These are phyloP conservation scores for Tolypocladium endophyticum DNA, from an alignment of 2,329 filamentous ascomycete genomes.

Conservation along the genomic window DNA sequence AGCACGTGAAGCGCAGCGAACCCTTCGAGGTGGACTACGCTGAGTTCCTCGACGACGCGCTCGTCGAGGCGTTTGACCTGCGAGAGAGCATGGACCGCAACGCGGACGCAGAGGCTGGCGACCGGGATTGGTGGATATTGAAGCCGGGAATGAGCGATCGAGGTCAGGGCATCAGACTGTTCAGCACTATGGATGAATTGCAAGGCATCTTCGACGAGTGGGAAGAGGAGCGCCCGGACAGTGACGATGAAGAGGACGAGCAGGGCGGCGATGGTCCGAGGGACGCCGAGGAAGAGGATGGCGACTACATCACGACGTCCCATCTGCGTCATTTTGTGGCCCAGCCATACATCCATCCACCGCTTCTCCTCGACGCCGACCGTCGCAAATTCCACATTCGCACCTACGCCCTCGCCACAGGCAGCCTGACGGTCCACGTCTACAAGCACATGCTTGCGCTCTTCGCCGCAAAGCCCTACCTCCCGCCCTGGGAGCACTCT, in stretches of 20 bases:
- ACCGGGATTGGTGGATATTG: conserved; percentile 88
- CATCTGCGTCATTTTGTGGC: conserved; percentile 93
- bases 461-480: conserved; percentile 70
- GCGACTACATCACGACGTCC: conserved; percentile 63
- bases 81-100: conserved; percentile 68
- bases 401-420: conserved; percentile 76
- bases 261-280: conserved; percentile 10
- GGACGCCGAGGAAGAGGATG: conserved; percentile 14
- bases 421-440: conserved; percentile 71
- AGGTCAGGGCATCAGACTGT: conserved; percentile 84
- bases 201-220: conserved; percentile 82
- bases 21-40: conserved; percentile 94
- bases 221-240: conserved; percentile 60
- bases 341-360: conserved; percentile 88
- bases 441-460: conserved; percentile 88
- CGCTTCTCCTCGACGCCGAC: conserved; percentile 55
- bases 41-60: conserved; percentile 88
- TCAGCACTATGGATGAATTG: conserved; percentile 76
- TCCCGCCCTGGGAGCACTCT: conserved; percentile 46
- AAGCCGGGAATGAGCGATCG: conserved; percentile 97
- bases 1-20: conserved; percentile 66
- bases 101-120: conserved; percentile 16
- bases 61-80: conserved; percentile 84
- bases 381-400: conserved; percentile 89
- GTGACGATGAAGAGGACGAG: conserved; percentile 49